Evolutionary conservation across 495 filamentous ascomycete species (phyloP).

Genomic region (Cudoniella acicularis): DNA sequence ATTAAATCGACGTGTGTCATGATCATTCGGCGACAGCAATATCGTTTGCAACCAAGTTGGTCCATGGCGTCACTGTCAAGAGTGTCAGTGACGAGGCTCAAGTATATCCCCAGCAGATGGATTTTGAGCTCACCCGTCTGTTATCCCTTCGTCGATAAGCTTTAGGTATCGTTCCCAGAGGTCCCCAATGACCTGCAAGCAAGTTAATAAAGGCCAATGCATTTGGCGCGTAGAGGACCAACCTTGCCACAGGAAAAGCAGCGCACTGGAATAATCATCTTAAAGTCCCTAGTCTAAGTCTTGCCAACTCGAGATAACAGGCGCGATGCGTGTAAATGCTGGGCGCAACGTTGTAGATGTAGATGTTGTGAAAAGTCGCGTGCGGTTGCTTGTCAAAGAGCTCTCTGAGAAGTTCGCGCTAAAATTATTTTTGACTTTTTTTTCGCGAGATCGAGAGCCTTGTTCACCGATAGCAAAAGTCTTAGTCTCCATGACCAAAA

Average conservation of each 20-base stretch:
- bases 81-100: neutral
- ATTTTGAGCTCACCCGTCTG: slow-evolving; percentile 63
- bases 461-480: slow-evolving; percentile 11
- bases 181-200: slow-evolving; percentile 80
- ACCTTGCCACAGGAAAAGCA: slow-evolving; percentile 99
- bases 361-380: slow-evolving; percentile 3
- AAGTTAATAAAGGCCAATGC: slow-evolving; percentile 15
- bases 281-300: slow-evolving; percentile 22
- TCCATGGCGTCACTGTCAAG: slow-evolving; percentile 82
- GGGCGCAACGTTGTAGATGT: slow-evolving; percentile 7
- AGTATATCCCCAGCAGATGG: slow-evolving; percentile 16
- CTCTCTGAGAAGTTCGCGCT: slow-evolving; percentile 9
- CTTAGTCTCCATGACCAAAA: slow-evolving; percentile 6
- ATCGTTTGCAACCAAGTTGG: slow-evolving; percentile 84
- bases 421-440: slow-evolving; percentile 13
- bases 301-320: neutral
- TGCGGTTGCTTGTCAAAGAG: neutral
- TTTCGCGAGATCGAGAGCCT: neutral
- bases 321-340: neutral
- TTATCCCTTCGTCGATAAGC: slow-evolving; percentile 71
- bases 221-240: slow-evolving; percentile 6
- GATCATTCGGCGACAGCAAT: slow-evolving; percentile 97
- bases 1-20: slow-evolving; percentile 99
- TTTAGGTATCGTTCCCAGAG: slow-evolving; percentile 93
- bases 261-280: slow-evolving; percentile 96